Conservation (phyloP, 106 monocot genomes). For the Acorus calamus region DNA sequence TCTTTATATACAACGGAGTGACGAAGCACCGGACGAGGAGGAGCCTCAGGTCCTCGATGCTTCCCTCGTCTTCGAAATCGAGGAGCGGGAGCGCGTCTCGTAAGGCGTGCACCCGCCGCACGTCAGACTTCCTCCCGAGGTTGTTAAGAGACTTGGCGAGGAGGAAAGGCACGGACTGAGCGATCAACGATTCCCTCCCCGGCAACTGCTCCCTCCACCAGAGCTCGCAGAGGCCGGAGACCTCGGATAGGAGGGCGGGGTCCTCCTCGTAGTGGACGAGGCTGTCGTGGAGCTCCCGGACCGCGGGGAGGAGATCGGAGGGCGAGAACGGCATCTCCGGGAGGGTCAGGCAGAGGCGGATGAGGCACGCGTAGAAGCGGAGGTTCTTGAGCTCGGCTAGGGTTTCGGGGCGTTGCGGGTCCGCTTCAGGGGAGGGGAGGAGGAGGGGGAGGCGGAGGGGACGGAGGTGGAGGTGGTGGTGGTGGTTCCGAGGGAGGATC, state of each 20-base stretch:
- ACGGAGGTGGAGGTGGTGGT: neutral
- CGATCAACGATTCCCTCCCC: slow-evolving; percentile 51
- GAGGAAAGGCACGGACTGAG: slow-evolving; percentile 76
- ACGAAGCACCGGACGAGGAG: slow-evolving; percentile 64
- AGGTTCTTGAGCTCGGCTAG: slow-evolving; percentile 29
- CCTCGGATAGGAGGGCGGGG: slow-evolving; percentile 32
- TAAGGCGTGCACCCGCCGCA: slow-evolving; percentile 47
- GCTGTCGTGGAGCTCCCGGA: slow-evolving; percentile 56
- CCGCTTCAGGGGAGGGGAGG: slow-evolving; percentile 34
- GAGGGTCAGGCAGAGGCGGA: slow-evolving; percentile 47
- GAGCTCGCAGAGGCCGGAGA: slow-evolving; percentile 60
- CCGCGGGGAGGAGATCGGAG: slow-evolving; percentile 40
- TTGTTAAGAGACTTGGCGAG: slow-evolving; percentile 51
- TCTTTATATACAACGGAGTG: slow-evolving; percentile 71
- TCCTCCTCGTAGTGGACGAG: slow-evolving; percentile 62
- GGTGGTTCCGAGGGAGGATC: slow-evolving; percentile 8
- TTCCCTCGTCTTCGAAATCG: slow-evolving; percentile 73
- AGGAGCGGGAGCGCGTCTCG: slow-evolving; percentile 66
- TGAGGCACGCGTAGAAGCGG: slow-evolving; percentile 33
- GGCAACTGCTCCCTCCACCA: slow-evolving; percentile 81
- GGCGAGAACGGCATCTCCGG: slow-evolving; percentile 45
- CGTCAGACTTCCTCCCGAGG: slow-evolving; percentile 42
- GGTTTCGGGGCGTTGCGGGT: slow-evolving; percentile 22
- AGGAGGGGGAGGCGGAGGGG: slow-evolving; percentile 7
- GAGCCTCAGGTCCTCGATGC: slow-evolving; percentile 65